Evolutionary conservation across 148 eudicot species (phyloP).

Genomic region (Vaccinium macrocarpon): DNA sequence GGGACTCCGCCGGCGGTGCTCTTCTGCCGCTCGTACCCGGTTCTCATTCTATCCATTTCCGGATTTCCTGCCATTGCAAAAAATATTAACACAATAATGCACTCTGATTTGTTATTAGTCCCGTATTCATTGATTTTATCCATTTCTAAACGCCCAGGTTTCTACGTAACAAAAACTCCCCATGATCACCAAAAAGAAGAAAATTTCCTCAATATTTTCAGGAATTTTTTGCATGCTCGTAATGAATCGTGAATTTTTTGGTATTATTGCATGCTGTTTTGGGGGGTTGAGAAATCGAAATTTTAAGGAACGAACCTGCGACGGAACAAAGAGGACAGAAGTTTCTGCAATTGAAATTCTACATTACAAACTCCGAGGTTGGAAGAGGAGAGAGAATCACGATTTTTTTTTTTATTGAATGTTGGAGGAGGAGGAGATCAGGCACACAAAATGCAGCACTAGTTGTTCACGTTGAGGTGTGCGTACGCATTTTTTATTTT

Average conservation of each 20-base stretch:
- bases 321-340: background rate
- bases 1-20: slow-evolving; percentile 5
- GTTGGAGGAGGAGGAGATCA: background rate
- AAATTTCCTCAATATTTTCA: background rate
- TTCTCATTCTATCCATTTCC: slow-evolving; percentile 5
- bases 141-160: background rate
- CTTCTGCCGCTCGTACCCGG: slow-evolving; percentile 15
- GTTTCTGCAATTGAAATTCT: background rate
- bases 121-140: background rate
- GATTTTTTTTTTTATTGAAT: background rate
- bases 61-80: background rate
- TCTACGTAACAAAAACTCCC: background rate
- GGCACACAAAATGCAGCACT: background rate
- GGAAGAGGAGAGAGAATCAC: background rate
- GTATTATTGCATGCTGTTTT: too few species aligned
- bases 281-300: background rate
- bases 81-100: background rate
- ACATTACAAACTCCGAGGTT: background rate
- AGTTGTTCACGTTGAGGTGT: background rate
- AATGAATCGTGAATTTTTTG: background rate
- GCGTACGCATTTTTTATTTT: too few species aligned
- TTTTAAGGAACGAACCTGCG: background rate
- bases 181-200: background rate
- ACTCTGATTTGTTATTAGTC: background rate
- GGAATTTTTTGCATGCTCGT: background rate